These are phyloP conservation scores for Globisporangium heterothallicum DNA, from an alignment of 352 stramenopile species.

Conservation along the genomic window DNA sequence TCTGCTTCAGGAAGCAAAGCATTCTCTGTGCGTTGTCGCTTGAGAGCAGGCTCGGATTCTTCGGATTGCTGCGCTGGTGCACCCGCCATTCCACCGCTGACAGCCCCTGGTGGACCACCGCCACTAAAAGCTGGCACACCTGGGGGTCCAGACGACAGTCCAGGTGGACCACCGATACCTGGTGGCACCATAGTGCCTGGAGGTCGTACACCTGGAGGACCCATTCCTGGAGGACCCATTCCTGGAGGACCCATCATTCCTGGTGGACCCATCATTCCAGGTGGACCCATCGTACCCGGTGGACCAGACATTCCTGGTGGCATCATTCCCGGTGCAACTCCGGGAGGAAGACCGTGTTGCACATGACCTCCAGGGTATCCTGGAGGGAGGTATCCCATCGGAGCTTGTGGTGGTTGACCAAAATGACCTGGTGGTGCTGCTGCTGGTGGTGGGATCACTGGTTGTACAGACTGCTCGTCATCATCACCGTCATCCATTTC, in stretches of 20 bases:
- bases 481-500: slow-evolving; percentile 39
- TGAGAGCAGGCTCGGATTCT: slow-evolving; percentile 45
- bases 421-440: slow-evolving; percentile 1
- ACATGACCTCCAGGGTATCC: slow-evolving; percentile 8
- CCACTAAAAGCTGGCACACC: slow-evolving; percentile 9
- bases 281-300: slow-evolving; percentile 18
- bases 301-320: slow-evolving; percentile 18
- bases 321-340: slow-evolving; percentile 15
- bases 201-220: slow-evolving; percentile 24
- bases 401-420: slow-evolving; percentile 7
- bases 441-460: not conserved
- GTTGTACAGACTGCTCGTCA: slow-evolving; percentile 13
- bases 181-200: slow-evolving; percentile 24
- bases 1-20: slow-evolving; percentile 72
- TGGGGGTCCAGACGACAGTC: not conserved
- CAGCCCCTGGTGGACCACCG: slow-evolving; percentile 13
- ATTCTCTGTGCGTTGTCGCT: slow-evolving; percentile 65
- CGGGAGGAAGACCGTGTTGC: slow-evolving; percentile 6
- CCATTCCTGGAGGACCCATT: slow-evolving; percentile 23
- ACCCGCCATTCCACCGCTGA: not conserved
- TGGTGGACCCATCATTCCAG: slow-evolving; percentile 17
- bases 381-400: slow-evolving; percentile 1
- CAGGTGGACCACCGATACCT: slow-evolving; percentile 15
- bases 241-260: slow-evolving; percentile 15
- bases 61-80: slow-evolving; percentile 14